These are phyloP conservation scores for Nidularia sp. DNA, from an alignment of 768 basidiomycete genomes.

Conservation along the genomic window DNA sequence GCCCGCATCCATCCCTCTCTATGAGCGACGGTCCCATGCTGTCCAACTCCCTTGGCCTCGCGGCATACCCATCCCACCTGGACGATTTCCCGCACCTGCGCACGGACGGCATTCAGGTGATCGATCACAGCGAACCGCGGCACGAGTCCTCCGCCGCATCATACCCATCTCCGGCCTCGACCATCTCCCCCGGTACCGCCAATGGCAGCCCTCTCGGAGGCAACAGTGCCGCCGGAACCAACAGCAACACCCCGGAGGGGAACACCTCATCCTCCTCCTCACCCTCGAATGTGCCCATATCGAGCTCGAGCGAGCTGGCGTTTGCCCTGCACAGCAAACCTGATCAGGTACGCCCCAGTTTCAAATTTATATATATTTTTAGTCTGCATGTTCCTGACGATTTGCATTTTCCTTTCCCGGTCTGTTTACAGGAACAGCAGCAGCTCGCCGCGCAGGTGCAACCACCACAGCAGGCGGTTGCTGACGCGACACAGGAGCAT, in stretches of 20 bases:
- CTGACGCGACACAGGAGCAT: too few relatives aligned
- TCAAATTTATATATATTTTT: too few relatives aligned
- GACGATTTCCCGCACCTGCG: slow-evolving; percentile 16
- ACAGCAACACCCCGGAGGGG: too few relatives aligned
- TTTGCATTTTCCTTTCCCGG: too few relatives aligned
- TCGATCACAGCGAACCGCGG: slow-evolving; percentile 5
- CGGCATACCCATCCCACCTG: slow-evolving; percentile 15
- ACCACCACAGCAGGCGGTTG: too few relatives aligned
- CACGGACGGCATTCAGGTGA: slow-evolving; percentile 9
- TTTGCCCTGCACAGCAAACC: slow-evolving; percentile 27
- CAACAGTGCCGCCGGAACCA: background rate
- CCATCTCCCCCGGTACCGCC: slow-evolving; percentile 31
- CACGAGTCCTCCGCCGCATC: background rate
- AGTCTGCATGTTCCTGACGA: too few relatives aligned
- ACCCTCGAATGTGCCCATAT: slow-evolving; percentile 19
- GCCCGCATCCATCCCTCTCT: background rate
- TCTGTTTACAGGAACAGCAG: too few relatives aligned
- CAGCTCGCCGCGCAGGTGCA: too few relatives aligned
- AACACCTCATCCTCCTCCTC: background rate
- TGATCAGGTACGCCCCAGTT: slow-evolving; percentile 13
- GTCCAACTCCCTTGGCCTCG: slow-evolving; percentile 6
- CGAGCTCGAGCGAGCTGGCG: slow-evolving; percentile 28
- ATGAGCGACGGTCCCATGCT: background rate
- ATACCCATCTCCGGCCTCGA: slow-evolving; percentile 36
- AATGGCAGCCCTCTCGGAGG: slow-evolving; percentile 21